These are phyloP conservation scores for Endogone sp. DNA, from an alignment of 192 early-diverging fungal genomes.

Conservation along the genomic window DNA sequence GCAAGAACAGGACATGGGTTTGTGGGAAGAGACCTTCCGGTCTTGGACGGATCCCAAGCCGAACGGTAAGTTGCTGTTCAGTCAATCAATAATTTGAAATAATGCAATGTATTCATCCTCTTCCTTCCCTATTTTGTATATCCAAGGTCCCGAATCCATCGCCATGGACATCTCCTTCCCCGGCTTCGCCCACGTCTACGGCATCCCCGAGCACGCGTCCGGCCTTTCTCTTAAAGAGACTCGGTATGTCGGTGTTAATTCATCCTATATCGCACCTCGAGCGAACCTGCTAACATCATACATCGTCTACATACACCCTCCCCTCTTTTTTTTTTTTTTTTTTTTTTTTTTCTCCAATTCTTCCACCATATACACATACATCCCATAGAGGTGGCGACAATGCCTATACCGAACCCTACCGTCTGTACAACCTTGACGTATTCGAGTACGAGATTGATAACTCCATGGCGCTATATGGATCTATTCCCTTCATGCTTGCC, in stretches of 20 bases:
- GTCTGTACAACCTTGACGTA: conserved; percentile 96
- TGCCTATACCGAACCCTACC: conserved; percentile 87
- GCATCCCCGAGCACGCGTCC: conserved; percentile 92
- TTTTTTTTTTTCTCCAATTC: background rate
- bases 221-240: conserved; percentile 88
- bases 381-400: conserved; percentile 43
- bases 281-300: conserved; percentile 1
- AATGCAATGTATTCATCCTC: background rate
- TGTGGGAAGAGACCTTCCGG: conserved; percentile 91
- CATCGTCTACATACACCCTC: no score
- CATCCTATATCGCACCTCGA: conserved; percentile 5
- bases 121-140: background rate
- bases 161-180: conserved; percentile 91
- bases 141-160: conserved; percentile 83
- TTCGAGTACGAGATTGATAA: conserved; percentile 96
- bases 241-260: conserved; percentile 33
- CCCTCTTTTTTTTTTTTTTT: background rate
- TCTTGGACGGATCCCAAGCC: conserved; percentile 91
- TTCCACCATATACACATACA: background rate
- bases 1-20: conserved; percentile 35
- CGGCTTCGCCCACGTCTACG: conserved; percentile 86
- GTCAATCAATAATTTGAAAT: background rate
- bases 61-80: conserved; percentile 55
- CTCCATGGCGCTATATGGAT: conserved; percentile 97
- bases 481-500: conserved; percentile 91